Evolutionary conservation across 1,139 yeast species (phyloP).

Genomic region (Suhomyces anneliseae): DNA sequence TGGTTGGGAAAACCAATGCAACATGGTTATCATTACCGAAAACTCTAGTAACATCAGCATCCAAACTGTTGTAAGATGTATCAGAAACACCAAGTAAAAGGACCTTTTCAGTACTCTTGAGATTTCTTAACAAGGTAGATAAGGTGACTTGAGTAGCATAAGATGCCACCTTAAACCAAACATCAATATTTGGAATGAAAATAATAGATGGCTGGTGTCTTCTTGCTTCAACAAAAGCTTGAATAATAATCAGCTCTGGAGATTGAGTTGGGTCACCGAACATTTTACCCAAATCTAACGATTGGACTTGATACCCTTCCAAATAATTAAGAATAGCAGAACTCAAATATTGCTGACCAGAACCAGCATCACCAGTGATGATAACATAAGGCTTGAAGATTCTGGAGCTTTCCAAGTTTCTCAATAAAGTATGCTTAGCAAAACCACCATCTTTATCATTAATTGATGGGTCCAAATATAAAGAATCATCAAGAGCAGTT

Average conservation of each 20-base stretch:
- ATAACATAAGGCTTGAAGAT: conserved; percentile 81
- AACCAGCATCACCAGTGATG: conserved; percentile 73
- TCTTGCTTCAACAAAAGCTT: conserved; percentile 82
- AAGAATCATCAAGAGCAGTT: conserved; percentile 68
- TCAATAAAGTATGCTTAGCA: conserved; percentile 60
- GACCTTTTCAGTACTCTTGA: conserved; percentile 72
- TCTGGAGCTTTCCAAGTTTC: conserved; percentile 60
- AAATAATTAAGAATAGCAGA: conserved; percentile 78
- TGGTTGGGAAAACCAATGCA: conserved; percentile 43
- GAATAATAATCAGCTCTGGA: conserved; percentile 83
- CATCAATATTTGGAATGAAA: conserved; percentile 79
- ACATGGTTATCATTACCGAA: conserved; percentile 59
- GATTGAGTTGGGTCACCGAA: conserved; percentile 81
- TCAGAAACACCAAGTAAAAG: conserved; percentile 79
- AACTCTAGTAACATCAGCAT: conserved; percentile 40
- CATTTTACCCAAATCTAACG: conserved; percentile 75
- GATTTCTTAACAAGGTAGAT: conserved; percentile 63
- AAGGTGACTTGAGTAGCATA: conserved; percentile 72
- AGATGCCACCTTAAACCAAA: conserved; percentile 71
- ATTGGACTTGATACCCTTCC: conserved; percentile 90
- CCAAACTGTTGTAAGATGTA: conserved; percentile 30
- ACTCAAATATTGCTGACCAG: conserved; percentile 86
- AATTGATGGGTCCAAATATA: conserved; percentile 59
- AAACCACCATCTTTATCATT: conserved; percentile 68
- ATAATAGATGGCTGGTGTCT: conserved; percentile 88